Conservation (phyloP, 2,329 filamentous ascomycete species). For the Fusarium mexicanum region DNA sequence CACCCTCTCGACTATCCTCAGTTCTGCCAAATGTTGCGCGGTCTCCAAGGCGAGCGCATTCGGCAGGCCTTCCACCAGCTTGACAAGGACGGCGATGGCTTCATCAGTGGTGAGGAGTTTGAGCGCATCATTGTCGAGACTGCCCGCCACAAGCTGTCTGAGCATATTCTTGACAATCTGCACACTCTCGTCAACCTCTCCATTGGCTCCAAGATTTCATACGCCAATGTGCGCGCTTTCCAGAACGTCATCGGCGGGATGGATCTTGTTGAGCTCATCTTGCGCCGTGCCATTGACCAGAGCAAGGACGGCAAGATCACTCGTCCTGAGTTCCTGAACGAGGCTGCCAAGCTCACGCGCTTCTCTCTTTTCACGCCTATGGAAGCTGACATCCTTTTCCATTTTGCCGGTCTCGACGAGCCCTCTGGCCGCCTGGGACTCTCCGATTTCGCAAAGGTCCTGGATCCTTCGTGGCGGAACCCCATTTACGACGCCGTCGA, state of each 20-base stretch:
- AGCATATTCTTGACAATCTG: slow-evolving; percentile 91
- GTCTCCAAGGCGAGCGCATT: slow-evolving; percentile 94
- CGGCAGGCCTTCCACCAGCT: slow-evolving; percentile 93
- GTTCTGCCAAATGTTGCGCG: slow-evolving; percentile 97
- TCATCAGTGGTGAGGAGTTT: slow-evolving; percentile 95
- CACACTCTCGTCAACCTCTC: slow-evolving; percentile 96
- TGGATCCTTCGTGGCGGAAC: slow-evolving; percentile 90
- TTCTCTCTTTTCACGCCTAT: slow-evolving; percentile 98
- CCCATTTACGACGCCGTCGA: slow-evolving; percentile 63
- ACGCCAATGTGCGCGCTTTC: slow-evolving; percentile 96
- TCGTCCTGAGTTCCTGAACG: slow-evolving; percentile 90
- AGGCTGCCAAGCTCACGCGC: slow-evolving; percentile 88
- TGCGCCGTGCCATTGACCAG: slow-evolving; percentile 85
- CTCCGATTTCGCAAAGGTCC: slow-evolving; percentile 89
- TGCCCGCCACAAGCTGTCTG: slow-evolving; percentile 93
- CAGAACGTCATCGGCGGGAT: slow-evolving; percentile 98
- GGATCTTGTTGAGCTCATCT: slow-evolving; percentile 94
- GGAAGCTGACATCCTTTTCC: slow-evolving; percentile 98
- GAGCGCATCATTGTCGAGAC: slow-evolving; percentile 96
- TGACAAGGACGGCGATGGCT: slow-evolving; percentile 91
- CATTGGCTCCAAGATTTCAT: slow-evolving; percentile 90
- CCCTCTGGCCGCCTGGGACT: slow-evolving; percentile 86
- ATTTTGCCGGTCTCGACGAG: slow-evolving; percentile 93
- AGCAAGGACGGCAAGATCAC: slow-evolving; percentile 93
- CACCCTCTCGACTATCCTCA: slow-evolving; percentile 95